Base-by-base conservation (phyloP, 2,329 filamentous ascomycete genomes). In the Aspergillus amoenus region DNA sequence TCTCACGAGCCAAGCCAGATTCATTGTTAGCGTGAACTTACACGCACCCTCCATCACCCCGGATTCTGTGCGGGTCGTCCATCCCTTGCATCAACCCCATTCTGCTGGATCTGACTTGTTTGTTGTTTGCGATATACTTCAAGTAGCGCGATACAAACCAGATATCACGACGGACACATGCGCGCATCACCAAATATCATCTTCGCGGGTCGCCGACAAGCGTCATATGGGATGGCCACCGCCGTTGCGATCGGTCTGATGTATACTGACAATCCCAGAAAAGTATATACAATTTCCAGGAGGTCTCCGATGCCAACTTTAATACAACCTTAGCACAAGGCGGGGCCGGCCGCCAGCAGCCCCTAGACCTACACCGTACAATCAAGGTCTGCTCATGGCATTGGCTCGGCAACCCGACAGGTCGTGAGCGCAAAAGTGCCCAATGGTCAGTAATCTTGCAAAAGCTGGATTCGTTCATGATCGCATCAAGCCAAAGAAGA, bases 1-100 rank as follows among this genome's bases (percentile, higher is more conserved):
- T 45, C 30, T 11, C 12, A 40, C 32, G 30, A 32, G 52, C 13
- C 44, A 47, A 32, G 37, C 12, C 17, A 54, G 43, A 53, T 47
- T 44, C 42, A 37, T 46, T 39, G 44, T 34, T 53, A 49, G 48
- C 46, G 43, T 11, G 24, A 41, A 66, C 74, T 68, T 60, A 77
- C 74, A 69, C 70, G 45, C 73, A 73, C 5, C 70, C 70, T 11
- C 66, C 18, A 71, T 41, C 1, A 72, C 45, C n/a, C 72, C 72
- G 2, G 66, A 68, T 3, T 65, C 68, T 2, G 70, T 70, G n/a
- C 71, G 70, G 7, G 68, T 69, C 62, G 15, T 37, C 12, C 12
- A 37, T 37, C 34, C 34, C 34, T n/a, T 37, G 34, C 34, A 30
- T 30, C 3, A 30, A 30, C 8, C 9, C 70, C 70, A 3, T 72